Evolutionary conservation across 345 rosid genomes (phyloP), one percentile per base, ranked within the genome.

Genomic region (Schrenkiella parvula): DNA sequence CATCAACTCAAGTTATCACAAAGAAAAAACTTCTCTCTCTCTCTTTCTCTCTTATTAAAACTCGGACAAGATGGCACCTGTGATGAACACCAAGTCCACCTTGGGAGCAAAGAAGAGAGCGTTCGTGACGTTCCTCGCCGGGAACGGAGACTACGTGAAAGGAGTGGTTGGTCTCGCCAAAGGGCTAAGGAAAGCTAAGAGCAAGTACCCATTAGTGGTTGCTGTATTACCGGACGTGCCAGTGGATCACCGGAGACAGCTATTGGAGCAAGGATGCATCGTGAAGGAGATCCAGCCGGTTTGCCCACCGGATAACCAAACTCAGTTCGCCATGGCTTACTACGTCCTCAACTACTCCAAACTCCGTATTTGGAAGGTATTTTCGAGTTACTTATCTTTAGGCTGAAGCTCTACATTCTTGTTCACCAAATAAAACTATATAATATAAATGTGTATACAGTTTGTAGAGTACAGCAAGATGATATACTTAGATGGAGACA

Each of bases 271-370:
- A 42, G 90, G 90, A 0, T 89, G 92, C 46, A 50, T 87, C 13
- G 53, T 89, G 26, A 62, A 68, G 39, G 87, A 87, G 78, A 89
- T 89, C 28, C 76, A 75, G 32, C 90, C 92, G 0, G 78, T 89
- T 19, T 66, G 66, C 66, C 95, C 95, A 0, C 92, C 95, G 1
- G 83, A 82, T 64, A 88, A 85, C 51, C 88, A 87, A 75, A 88
- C 95, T 18, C 82, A 83, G 61, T 89, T 87, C 17, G 95, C 92
- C 55, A 84, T 89, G 95, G 82, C 90, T 32, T 84, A 89, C 51
- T 89, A 89, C 38, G 92, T 89, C 74, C 86, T 89, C 79, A 89
- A 87, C 76, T 89, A 89, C 79, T 85, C 89, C 68, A 87, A 89
- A 68, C 90, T 89, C 8, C 88, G 95, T 54, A 89, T 89, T 14